These are phyloP conservation scores for Allomyces macrogynus DNA, from an alignment of 192 early-diverging fungal species.

Conservation along the genomic window DNA sequence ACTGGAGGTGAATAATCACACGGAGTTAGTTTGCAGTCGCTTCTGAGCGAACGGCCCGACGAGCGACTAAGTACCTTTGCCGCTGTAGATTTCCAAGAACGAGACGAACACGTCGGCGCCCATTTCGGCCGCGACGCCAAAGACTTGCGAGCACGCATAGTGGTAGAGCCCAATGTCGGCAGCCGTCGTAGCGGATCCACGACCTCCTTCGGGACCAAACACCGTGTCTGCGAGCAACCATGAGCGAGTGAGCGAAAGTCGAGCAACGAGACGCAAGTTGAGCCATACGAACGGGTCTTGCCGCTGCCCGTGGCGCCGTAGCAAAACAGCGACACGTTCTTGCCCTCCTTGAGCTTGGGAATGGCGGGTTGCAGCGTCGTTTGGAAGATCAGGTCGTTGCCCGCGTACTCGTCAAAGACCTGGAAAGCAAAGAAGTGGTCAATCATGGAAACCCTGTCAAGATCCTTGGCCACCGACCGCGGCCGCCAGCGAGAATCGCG, in stretches of 20 bases:
- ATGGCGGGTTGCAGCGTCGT: slow-evolving; percentile 8
- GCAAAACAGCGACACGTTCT: slow-evolving; percentile 16
- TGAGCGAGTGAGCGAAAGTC: too few species aligned
- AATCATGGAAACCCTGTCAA: too few species aligned
- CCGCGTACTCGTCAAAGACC: background rate
- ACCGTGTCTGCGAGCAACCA: slow-evolving; percentile 13
- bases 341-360: slow-evolving; percentile 10
- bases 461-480: too few species aligned
- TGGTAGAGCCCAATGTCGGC: slow-evolving; percentile 14
- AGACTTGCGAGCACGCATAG: slow-evolving; percentile 16
- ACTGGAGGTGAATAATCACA: background rate
- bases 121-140: slow-evolving; percentile 3
- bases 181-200: background rate
- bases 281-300: background rate
- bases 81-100: slow-evolving; percentile 18
- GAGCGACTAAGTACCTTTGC: background rate
- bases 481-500: too few species aligned
- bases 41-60: too few species aligned
- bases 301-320: slow-evolving; percentile 17
- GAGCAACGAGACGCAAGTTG: too few species aligned
- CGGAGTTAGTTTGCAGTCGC: background rate
- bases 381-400: slow-evolving; percentile 15
- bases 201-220: slow-evolving; percentile 1
- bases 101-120: background rate
- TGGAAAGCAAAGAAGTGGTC: too few species aligned